phyloP scores from a whole-genome alignment of 2,329 filamentous ascomycete genomes.

The Fusarium begoniae region DNA sequence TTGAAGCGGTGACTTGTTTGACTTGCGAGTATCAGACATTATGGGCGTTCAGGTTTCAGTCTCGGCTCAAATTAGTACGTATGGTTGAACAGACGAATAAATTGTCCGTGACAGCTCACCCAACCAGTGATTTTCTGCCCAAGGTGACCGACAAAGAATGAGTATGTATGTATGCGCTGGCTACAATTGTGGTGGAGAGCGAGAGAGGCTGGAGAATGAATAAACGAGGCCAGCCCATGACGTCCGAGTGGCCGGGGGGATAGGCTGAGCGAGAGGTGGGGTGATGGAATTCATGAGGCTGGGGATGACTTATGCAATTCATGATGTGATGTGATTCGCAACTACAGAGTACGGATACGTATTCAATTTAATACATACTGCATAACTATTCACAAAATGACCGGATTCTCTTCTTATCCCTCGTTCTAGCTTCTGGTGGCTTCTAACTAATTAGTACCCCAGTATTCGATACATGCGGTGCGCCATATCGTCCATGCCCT shows the following conservation, averaged over 20 bases:
- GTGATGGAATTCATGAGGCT: constrained; percentile 36
- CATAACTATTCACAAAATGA: constrained; percentile 14
- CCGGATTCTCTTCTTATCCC: background rate
- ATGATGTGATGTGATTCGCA: constrained; percentile 10
- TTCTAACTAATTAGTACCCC: background rate
- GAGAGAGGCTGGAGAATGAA: constrained; percentile 38
- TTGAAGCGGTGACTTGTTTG: constrained; percentile 38
- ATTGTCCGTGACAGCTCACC: background rate
- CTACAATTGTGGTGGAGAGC: constrained; percentile 20
- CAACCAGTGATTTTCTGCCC: constrained; percentile 3
- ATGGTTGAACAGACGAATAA: background rate
- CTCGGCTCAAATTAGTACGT: background rate
- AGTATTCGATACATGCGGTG: constrained; percentile 38
- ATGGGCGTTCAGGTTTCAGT: background rate
- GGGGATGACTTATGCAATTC: constrained; percentile 37
- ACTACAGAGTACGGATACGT: background rate
- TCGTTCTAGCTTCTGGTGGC: background rate
- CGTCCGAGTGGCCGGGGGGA: constrained; percentile 31
- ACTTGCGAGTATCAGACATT: constrained; percentile 35
- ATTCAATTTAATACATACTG: constrained; percentile 1
- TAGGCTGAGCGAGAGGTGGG: constrained; percentile 30
- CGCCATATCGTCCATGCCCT: constrained; percentile 19
- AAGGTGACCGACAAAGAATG: constrained; percentile 3
- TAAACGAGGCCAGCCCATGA: constrained; percentile 38
- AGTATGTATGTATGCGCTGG: constrained; percentile 27